A percentile compares a stretch with the other conserved stretches of the same genome.
Conservation (phyloP, 306 rosid species). For the Sphenostylis stenocarpa region DNA sequence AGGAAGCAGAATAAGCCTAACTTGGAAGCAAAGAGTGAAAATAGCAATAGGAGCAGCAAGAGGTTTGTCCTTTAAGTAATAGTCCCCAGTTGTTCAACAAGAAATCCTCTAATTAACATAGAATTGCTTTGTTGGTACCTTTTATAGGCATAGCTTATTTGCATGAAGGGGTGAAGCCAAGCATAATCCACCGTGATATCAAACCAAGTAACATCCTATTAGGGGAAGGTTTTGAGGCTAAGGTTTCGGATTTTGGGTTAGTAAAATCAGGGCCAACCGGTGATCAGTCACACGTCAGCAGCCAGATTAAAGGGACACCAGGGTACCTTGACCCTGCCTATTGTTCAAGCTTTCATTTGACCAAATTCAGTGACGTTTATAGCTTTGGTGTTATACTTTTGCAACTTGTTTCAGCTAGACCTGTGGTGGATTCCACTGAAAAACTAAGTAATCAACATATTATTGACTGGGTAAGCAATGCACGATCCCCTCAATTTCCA, state of each 20-base stretch:
- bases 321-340: conserved; percentile 88
- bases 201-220: conserved; percentile 85
- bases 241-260: conserved; percentile 87
- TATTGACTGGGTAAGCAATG: conserved; percentile 65
- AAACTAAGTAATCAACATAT: conserved; percentile 49
- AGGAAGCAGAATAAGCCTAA: conserved; percentile 65
- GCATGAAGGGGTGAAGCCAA: conserved; percentile 67
- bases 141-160: conserved; percentile 70
- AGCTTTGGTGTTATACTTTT: conserved; percentile 83
- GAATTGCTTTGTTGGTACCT: background rate
- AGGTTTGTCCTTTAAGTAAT: conserved; percentile 40
- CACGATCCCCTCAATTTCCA: background rate
- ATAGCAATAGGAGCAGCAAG: conserved; percentile 86
- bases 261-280: conserved; percentile 69
- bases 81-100: background rate
- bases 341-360: conserved; percentile 77
- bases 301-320: conserved; percentile 93
- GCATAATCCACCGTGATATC: conserved; percentile 78
- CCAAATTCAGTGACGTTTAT: conserved; percentile 73
- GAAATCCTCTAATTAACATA: background rate
- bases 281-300: conserved; percentile 82
- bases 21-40: conserved; percentile 76
- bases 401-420: conserved; percentile 76
- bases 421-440: conserved; percentile 46
- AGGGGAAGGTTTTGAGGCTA: conserved; percentile 75